A percentile compares a stretch with the other conserved stretches of the same genome.
Conservation (phyloP, 805 yeast genomes). For the Spathaspora hagerdaliae region DNA sequence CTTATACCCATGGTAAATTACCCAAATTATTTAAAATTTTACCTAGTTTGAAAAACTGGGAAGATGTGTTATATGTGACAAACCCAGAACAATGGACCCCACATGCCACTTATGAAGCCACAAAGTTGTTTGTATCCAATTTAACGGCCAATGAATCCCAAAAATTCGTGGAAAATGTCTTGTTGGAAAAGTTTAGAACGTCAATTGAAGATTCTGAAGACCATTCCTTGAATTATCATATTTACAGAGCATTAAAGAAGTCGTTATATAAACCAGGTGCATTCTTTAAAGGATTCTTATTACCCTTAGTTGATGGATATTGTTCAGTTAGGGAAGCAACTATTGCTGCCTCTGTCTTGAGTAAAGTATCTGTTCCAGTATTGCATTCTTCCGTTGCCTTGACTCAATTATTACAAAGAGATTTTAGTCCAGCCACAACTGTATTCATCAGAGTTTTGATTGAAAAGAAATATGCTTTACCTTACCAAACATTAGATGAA, state of each 20-base stretch:
- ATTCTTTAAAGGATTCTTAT: conserved; percentile 91
- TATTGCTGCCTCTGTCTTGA: conserved; percentile 86
- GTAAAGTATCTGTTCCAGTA: conserved; percentile 89
- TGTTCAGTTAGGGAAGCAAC: conserved; percentile 93
- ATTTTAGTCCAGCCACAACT: conserved; percentile 83
- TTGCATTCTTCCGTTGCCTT: conserved; percentile 95
- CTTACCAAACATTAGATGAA: conserved; percentile 93
- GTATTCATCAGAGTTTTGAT: conserved; percentile 84
- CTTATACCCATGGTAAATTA: conserved; percentile 92
- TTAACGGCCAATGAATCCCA: conserved; percentile 86
- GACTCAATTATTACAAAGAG: conserved; percentile 72
- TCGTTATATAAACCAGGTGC: conserved; percentile 96
- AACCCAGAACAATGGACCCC: conserved; percentile 94
- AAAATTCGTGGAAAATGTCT: conserved; percentile 64
- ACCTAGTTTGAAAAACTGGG: conserved; percentile 93
- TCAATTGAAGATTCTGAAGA: conserved; percentile 71
- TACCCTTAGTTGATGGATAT: conserved; percentile 84
- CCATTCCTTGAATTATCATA: conserved; percentile 83
- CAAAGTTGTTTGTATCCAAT: conserved; percentile 88
- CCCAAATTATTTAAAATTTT: conserved; percentile 96
- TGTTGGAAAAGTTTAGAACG: conserved; percentile 67
- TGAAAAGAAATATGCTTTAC: conserved; percentile 94
- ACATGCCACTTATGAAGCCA: conserved; percentile 90
- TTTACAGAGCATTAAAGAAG: conserved; percentile 88
- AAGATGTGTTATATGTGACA: conserved; percentile 88